Conservation (phyloP, 2,329 filamentous ascomycete species). For the Fusarium oxysporum region DNA sequence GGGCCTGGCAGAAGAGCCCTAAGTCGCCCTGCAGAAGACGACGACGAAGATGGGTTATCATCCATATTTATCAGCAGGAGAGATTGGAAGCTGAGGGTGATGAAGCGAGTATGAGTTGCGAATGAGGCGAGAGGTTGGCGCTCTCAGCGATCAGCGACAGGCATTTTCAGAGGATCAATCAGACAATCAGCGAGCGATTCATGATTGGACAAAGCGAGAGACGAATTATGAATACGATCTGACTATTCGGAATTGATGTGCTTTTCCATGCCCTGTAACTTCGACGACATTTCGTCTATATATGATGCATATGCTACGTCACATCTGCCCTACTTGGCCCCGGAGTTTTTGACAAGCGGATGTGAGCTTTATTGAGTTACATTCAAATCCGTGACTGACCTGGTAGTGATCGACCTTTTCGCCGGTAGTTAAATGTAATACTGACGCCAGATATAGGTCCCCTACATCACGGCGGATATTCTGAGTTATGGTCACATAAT, state of each 20-base stretch:
- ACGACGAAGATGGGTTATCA: background rate
- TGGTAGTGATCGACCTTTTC: background rate
- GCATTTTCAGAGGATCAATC: background rate
- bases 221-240: background rate
- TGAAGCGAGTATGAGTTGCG: background rate
- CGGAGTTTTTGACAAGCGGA: slow-evolving; percentile 4
- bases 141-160: background rate
- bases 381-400: background rate
- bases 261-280: background rate
- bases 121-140: background rate
- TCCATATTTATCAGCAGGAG: background rate
- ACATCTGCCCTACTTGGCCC: background rate
- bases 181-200: background rate
- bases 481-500: background rate
- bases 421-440: background rate
- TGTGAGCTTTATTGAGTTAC: background rate
- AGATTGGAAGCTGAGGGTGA: too few species aligned
- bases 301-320: slow-evolving; percentile 31
- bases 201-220: background rate
- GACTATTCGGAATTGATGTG: background rate
- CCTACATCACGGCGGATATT: background rate
- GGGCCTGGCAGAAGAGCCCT: slow-evolving; percentile 19
- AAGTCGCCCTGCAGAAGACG: background rate
- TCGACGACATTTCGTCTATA: slow-evolving; percentile 3
- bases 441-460: background rate